Base-by-base conservation (phyloP, 2,329 filamentous ascomycete genomes). In the Talaromyces sp. region DNA sequence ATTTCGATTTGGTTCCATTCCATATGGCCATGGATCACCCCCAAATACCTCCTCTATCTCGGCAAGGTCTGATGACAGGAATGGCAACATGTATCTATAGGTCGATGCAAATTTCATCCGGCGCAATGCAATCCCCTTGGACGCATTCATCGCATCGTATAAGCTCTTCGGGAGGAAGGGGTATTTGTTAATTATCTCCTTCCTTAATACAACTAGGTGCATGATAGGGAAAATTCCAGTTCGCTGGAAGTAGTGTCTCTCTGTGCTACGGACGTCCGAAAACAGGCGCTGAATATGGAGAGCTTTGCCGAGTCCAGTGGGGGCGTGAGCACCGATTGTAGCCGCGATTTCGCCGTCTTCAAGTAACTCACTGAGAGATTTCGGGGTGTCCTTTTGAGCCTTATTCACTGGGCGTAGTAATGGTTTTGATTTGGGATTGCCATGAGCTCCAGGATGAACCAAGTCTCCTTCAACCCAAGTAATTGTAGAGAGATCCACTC, bases 281-380 rank as follows among this genome's bases (percentile, higher is more conserved):
- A 51, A 51, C 16, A 74, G 57, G n/a, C 65, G 58, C 16, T 55
- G 51, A 27, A 72, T 52, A 45, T 71, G 60, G 3, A 55, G 22
- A 10, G 61, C 61, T 40, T 56, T 65, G 11, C 65, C 65, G 4
- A 73, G 49, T 54, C 65, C 72, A 17, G 57, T 43, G 1, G 71
- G 70, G 4, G 64, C 41, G 29, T 72, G 63, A 7, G 72, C 70
- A 2, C 70, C 68, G 36, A 75, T 67, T 3, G 66, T 71, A 7
- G 72, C 72, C 46, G 69, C 72, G 43, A 74, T 68, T 19, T 69
- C 66, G n/a, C 72, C 72, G 19, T 69, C 64, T 37, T 65, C 66
- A 8, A 75, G 64, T 7, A 72, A 57, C 22, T 70, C 55, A 40
- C 47, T 49, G 58, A 72, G 60, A 1, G 67, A 69, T 39, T 67